Conservation (phyloP, 768 basidiomycete species). For the Xanthoconium purpureum region DNA sequence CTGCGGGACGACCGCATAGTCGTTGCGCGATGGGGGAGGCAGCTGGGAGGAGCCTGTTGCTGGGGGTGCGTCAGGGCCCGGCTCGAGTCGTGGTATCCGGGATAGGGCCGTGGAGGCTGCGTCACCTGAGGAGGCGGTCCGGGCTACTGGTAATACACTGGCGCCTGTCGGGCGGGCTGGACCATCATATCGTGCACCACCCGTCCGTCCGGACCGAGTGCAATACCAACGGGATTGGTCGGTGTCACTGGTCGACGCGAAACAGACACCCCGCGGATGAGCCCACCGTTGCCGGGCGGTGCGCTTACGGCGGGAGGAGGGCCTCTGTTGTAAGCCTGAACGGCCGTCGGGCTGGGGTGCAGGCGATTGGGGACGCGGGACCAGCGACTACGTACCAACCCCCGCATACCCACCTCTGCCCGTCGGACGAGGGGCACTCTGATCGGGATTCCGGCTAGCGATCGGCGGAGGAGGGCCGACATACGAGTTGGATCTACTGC, state of each 20-base stretch:
- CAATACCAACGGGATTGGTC: slow-evolving; percentile 79
- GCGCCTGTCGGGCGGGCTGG: slow-evolving; percentile 25
- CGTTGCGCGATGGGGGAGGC: slow-evolving; percentile 23
- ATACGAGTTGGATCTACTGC: slow-evolving; percentile 53
- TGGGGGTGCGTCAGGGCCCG: slow-evolving; percentile 36
- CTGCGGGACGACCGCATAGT: slow-evolving; percentile 15
- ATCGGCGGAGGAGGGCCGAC: slow-evolving; percentile 31
- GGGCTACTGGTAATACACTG: slow-evolving; percentile 11
- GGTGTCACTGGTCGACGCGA: slow-evolving; percentile 57
- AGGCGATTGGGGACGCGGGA: slow-evolving; percentile 64
- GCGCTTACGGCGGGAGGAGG: background rate
- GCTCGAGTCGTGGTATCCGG: slow-evolving; percentile 18
- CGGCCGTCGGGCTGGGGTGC: slow-evolving; percentile 25
- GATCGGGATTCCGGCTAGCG: slow-evolving; percentile 26
- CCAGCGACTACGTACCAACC: slow-evolving; percentile 71
- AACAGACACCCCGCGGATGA: slow-evolving; percentile 21
- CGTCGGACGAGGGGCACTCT: slow-evolving; percentile 47
- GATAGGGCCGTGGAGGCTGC: slow-evolving; percentile 20
- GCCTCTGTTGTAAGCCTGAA: slow-evolving; percentile 12
- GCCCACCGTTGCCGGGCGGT: background rate
- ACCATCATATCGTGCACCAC: slow-evolving; percentile 79
- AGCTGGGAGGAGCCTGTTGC: slow-evolving; percentile 28
- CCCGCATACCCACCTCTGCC: slow-evolving; percentile 73
- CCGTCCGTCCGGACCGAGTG: slow-evolving; percentile 73
- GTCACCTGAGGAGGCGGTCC: slow-evolving; percentile 1